Evolutionary conservation across 2,329 filamentous ascomycete genomes (phyloP), one percentile per base, ranked within the genome.

Genomic region (Epicoccum sorghinum): DNA sequence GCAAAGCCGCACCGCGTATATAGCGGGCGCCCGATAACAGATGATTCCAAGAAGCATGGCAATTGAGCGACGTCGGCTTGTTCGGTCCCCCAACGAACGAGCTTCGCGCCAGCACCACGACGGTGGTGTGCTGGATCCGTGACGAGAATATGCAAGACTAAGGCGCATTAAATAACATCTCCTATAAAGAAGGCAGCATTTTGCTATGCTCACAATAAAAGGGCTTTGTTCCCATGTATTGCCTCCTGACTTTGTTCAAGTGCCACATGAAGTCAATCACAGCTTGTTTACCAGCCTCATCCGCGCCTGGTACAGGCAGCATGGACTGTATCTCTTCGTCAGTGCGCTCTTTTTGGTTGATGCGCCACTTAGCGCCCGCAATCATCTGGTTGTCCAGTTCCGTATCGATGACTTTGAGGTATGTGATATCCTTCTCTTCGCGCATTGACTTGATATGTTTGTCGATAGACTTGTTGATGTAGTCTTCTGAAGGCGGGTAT

Each of bases 11-110:
- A 53, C 25, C 65, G 68, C 46, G 59, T 64, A 57, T 81, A 81
- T 43, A 81, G 50, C 7, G 69, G 71, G 43, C 64, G 71, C 0
- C 78, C 79, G 47, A 69, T 68, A 8, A 69, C 65, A 8, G 73
- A 74, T 3, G 75, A 68, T 52, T 81, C 79, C 7, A 81, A 58
- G 58, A 75, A 80, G 3, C 64, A 61, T n/a, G 72, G 72, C 18
- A 81, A 43, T 1, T 73, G 67, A 13, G 71, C 59, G 38, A 66
- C 59, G 57, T 81, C 78, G 22, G 78, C 78, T 55, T 72, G 59
- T 24, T 70, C 61, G 4, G 72, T 57, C 0, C 78, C 79, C 72
- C 73, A 76, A 23, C 72, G 56, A 46, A 81, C 43, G 7, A 76
- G 61, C 65, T 75, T 60, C 1, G 64, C 61, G 0, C 77, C 79